phyloP scores from a whole-genome alignment of 306 rosid genomes.

The Leucaena leucocephala region DNA sequence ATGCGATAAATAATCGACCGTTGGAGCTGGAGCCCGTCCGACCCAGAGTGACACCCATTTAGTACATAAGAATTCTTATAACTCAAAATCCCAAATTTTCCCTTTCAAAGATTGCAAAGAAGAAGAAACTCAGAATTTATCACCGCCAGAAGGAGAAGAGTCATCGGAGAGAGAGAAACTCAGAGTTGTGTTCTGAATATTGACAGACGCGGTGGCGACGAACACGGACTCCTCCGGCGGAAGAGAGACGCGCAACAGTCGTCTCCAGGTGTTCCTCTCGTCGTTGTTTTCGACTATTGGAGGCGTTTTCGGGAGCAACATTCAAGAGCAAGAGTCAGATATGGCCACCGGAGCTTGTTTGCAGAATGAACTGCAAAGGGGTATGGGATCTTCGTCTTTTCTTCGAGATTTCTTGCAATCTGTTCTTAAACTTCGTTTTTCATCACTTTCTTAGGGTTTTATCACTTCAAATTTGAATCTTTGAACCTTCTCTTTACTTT shows the following conservation, averaged over 20 bases:
- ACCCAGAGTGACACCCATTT: neutral
- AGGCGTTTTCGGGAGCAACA: constrained; percentile 56
- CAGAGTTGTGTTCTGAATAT: neutral
- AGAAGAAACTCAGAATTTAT: neutral
- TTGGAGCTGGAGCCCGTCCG: constrained; percentile 20
- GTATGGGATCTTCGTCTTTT: constrained; percentile 1
- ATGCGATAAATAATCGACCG: constrained; percentile 36
- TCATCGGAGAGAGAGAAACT: neutral
- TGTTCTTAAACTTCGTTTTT: neutral
- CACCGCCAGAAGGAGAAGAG: neutral
- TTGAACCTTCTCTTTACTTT: neutral
- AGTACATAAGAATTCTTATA: neutral
- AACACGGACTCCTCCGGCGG: constrained; percentile 39
- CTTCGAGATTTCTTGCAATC: neutral
- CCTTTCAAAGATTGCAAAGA: neutral
- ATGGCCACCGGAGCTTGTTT: constrained; percentile 63
- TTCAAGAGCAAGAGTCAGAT: constrained; percentile 42
- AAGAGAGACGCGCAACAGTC: constrained; percentile 65
- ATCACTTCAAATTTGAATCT: neutral
- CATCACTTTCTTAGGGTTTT: neutral
- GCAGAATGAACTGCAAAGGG: constrained; percentile 43
- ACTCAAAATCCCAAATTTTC: neutral
- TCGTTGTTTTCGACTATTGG: constrained; percentile 71
- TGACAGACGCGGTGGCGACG: constrained; percentile 69
- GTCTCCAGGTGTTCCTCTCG: constrained; percentile 69